These are phyloP conservation scores for Rubia tinctorum DNA, from an alignment of 305 asterid species.

Conservation along the genomic window DNA sequence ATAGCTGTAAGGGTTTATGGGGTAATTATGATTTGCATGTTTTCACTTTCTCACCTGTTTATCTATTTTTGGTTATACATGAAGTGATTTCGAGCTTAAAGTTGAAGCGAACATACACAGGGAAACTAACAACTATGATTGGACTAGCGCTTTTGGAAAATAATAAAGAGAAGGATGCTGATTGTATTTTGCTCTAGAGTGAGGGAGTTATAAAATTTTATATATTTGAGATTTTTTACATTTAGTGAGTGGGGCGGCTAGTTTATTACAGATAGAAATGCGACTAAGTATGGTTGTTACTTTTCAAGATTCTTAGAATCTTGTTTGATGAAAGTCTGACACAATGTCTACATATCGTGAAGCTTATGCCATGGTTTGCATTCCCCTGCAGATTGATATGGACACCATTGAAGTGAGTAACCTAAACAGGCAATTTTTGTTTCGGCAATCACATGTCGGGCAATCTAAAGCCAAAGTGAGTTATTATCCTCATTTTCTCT, in stretches of 20 bases:
- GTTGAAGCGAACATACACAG: neutral
- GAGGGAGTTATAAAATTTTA: neutral
- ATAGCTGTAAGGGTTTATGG: neutral
- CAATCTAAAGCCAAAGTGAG: conserved; percentile 96
- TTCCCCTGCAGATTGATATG: conserved; percentile 84
- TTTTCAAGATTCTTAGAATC: neutral
- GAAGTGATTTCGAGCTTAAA: neutral
- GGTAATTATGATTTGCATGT: neutral
- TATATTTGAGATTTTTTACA: neutral
- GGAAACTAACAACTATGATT: neutral
- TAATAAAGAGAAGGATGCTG: neutral
- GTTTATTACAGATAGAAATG: neutral
- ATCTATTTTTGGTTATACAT: neutral
- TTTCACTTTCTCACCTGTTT: neutral
- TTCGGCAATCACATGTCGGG: conserved; percentile 95
- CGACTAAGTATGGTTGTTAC: neutral
- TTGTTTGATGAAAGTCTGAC: neutral
- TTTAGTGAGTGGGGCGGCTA: neutral
- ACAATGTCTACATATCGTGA: conserved; percentile 8
- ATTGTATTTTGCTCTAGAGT: neutral
- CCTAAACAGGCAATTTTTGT: conserved; percentile 91
- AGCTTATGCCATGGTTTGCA: conserved; percentile 18
- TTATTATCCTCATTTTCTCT: conserved; percentile 11
- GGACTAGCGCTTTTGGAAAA: neutral
- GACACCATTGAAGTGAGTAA: conserved; percentile 99